Conservation (phyloP, 1,139 yeast genomes). For the Hanseniaspora gamundiae region DNA sequence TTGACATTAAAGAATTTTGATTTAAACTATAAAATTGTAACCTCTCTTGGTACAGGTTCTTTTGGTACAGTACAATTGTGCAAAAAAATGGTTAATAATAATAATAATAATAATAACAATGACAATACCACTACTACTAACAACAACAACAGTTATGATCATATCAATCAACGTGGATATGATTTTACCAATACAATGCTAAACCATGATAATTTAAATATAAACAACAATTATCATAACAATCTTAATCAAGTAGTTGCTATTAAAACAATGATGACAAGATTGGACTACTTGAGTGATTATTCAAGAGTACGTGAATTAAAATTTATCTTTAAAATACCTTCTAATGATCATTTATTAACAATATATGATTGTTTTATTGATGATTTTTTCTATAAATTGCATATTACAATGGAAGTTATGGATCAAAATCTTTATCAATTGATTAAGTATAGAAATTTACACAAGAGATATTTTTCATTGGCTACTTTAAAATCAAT, state of each 20-base stretch:
- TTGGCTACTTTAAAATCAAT: constrained; percentile 51
- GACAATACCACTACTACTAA: constrained; percentile 10
- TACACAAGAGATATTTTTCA: constrained; percentile 37
- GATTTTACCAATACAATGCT: too few relatives aligned
- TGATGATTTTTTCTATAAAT: constrained; percentile 42
- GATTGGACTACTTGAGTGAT: constrained; percentile 37
- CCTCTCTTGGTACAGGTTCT: constrained; percentile 60
- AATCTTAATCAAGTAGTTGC: constrained; percentile 51
- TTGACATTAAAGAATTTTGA: constrained; percentile 34
- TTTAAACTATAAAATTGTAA: constrained; percentile 38
- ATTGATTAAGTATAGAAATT: constrained; percentile 43
- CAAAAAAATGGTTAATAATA: constrained; percentile 24
- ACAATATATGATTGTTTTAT: constrained; percentile 69
- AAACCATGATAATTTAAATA: constrained; percentile 26
- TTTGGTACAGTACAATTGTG: constrained; percentile 67
- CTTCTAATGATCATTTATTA: constrained; percentile 61
- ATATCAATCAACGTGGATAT: constrained; percentile 35
- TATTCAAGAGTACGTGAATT: constrained; percentile 63
- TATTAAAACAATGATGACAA: constrained; percentile 63
- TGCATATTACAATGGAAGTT: constrained; percentile 81
- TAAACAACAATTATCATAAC: constrained; percentile 22
- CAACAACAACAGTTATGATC: constrained; percentile 8
- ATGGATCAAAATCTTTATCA: constrained; percentile 75
- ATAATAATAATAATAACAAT: constrained; percentile 8
- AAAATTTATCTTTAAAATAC: constrained; percentile 54